These are phyloP conservation scores for Paspalum notatum DNA, from an alignment of 176 grass and related monocot species.

Conservation along the genomic window DNA sequence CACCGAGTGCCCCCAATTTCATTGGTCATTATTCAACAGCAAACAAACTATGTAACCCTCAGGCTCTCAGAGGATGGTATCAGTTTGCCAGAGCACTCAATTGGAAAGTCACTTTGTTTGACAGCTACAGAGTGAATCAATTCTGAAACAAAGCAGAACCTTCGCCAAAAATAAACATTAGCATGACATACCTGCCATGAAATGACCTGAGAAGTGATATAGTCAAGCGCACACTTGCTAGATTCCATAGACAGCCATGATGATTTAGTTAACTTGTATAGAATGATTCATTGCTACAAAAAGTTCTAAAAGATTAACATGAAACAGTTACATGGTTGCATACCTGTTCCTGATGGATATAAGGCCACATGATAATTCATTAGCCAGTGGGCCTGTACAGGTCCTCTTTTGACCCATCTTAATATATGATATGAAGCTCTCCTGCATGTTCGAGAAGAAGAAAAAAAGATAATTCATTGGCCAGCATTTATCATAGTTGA, in stretches of 20 bases:
- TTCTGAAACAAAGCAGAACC: constrained; percentile 26
- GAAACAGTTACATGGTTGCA: constrained; percentile 24
- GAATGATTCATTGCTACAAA: background rate
- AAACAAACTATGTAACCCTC: constrained; percentile 24
- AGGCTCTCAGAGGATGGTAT: constrained; percentile 33
- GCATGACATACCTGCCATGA: background rate
- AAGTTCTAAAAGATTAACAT: constrained; percentile 14
- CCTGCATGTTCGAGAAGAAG: background rate
- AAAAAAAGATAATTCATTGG: background rate
- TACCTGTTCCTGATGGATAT: constrained; percentile 40
- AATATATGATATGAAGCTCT: too few species aligned
- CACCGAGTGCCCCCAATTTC: constrained; percentile 19
- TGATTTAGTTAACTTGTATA: background rate
- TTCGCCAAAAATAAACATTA: constrained; percentile 12
- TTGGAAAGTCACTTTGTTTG: constrained; percentile 19
- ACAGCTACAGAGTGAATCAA: background rate
- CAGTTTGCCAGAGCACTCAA: constrained; percentile 23
- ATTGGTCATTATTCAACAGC: constrained; percentile 28
- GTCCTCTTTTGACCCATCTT: too few species aligned
- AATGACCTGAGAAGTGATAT: constrained; percentile 31
- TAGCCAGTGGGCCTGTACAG: background rate
- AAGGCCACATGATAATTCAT: constrained; percentile 10
- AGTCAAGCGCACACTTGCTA: constrained; percentile 24
- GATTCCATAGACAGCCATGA: background rate
- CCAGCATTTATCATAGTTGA: background rate